These are phyloP conservation scores for Boletus rufocinnamomeus DNA, from an alignment of 768 basidiomycete species.

Conservation along the genomic window DNA sequence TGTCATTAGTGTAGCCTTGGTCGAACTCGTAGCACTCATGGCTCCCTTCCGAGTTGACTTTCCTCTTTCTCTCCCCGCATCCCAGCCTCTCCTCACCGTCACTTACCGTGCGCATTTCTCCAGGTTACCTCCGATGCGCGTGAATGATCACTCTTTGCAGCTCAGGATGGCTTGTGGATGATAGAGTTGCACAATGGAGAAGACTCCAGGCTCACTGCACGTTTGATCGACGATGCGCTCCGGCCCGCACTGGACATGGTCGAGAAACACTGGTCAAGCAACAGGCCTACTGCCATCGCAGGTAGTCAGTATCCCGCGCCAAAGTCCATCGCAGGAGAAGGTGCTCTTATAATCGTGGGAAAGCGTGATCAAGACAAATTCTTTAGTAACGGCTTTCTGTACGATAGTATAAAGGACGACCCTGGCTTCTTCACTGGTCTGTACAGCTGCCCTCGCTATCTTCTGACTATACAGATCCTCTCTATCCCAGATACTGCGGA, in stretches of 20 bases:
- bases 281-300: slow-evolving; percentile 46
- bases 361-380: slow-evolving; percentile 79
- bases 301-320: slow-evolving; percentile 44
- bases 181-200: slow-evolving; percentile 79
- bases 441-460: slow-evolving; percentile 13
- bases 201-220: slow-evolving; percentile 67
- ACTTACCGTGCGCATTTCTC: slow-evolving; percentile 54
- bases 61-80: slow-evolving; percentile 50
- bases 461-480: slow-evolving; percentile 1
- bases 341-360: slow-evolving; percentile 78
- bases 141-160: not conserved
- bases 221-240: slow-evolving; percentile 58
- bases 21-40: slow-evolving; percentile 6
- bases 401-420: slow-evolving; percentile 50
- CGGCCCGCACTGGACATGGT: slow-evolving; percentile 72
- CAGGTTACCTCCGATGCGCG: not conserved
- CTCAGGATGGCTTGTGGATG: slow-evolving; percentile 65
- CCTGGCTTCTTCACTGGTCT: slow-evolving; percentile 67
- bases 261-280: slow-evolving; percentile 68
- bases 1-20: not conserved
- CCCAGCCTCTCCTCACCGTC: slow-evolving; percentile 61
- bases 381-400: slow-evolving; percentile 85
- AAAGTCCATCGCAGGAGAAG: slow-evolving; percentile 44
- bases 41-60: slow-evolving; percentile 9
- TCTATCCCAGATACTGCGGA: slow-evolving; percentile 63